Evolutionary conservation across 2,329 filamentous ascomycete genomes (phyloP), one percentile per base, ranked within the genome.

Genomic region (Pestalotiopsis sp.): DNA sequence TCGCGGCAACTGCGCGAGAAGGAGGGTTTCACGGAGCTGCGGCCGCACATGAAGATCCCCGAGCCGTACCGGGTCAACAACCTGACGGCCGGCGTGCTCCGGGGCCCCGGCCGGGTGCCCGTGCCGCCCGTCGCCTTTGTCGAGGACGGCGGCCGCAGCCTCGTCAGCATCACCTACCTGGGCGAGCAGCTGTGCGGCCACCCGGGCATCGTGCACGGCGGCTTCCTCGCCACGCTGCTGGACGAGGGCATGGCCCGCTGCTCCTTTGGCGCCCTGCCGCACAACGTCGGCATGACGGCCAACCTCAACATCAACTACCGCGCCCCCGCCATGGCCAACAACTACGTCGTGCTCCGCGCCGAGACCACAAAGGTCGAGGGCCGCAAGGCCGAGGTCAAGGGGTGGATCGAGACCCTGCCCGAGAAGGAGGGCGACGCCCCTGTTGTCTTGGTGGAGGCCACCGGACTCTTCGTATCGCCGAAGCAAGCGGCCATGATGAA

Each of bases 381-480:
- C 1, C 87, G 96, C 71, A 98, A 98, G 84, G 95, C 94, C 13
- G 98, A 94, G 94, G 94, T 98, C 1, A 91, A 93, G 81, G 96
- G 94, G 1, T 88, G 89, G 73, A 91, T 98, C 75, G 94, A 97
- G 86, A 91, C 93, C 67, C 81, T 98, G 70, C 88, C 85, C 31
- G 83, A 83, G 73, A 64, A 64, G 17, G 84, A 89, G 41, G 89
- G 89, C 9, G 87, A 91, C 80, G 84, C 86, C 73, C 90, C 91
- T 1, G 81, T 86, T 17, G 86, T 95, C 62, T 80, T 98, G 69
- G 94, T 92, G 7, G 93, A 97, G 81, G 95, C 93, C 0, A 92
- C 92, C 77, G 94, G 92, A 2, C 81, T 99, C 73, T 98, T 97
- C 78, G 88, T 98, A 75, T 94, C 96, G 81, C 95, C 95, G 38